A percentile compares a stretch with the other conserved stretches of the same genome.
Conservation (phyloP, 2,329 filamentous ascomycete species). For the Samsoniella hepiali region DNA sequence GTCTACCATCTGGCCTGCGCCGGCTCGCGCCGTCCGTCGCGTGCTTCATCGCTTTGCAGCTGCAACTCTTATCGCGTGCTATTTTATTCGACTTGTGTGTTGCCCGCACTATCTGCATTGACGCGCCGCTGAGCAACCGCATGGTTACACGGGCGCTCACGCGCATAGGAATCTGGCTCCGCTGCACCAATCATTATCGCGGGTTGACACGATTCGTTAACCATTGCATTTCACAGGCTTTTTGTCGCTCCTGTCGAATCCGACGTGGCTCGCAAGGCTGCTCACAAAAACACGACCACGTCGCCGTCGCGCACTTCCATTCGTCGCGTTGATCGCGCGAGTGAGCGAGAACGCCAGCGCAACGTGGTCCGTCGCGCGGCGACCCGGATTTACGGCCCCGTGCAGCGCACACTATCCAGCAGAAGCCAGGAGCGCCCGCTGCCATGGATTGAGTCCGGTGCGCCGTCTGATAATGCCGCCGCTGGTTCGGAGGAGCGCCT, state of each 20-base stretch:
- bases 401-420: conserved; percentile 25
- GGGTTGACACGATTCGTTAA: background rate
- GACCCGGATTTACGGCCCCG: conserved; percentile 28
- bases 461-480: conserved; percentile 6
- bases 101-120: background rate
- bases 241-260: conserved; percentile 47
- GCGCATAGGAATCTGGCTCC: background rate
- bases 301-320: conserved; percentile 40
- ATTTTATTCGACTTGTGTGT: background rate
- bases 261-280: conserved; percentile 37
- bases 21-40: conserved; percentile 3
- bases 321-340: conserved; percentile 34
- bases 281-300: conserved; percentile 29
- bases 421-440: conserved; percentile 21
- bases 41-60: background rate
- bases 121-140: background rate
- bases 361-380: conserved; percentile 25
- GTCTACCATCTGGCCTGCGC: background rate
- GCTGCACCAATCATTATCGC: background rate
- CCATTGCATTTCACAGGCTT: conserved; percentile 32
- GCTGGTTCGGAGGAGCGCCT: background rate
- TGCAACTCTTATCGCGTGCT: background rate
- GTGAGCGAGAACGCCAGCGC: conserved; percentile 31
- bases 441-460: conserved; percentile 25
- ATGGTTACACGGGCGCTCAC: background rate